Percentiles rank a stretch among this genome's conserved stretches.
These are phyloP conservation scores for Podospora appendiculata DNA, from an alignment of 495 filamentous ascomycete genomes.

Conservation along the genomic window DNA sequence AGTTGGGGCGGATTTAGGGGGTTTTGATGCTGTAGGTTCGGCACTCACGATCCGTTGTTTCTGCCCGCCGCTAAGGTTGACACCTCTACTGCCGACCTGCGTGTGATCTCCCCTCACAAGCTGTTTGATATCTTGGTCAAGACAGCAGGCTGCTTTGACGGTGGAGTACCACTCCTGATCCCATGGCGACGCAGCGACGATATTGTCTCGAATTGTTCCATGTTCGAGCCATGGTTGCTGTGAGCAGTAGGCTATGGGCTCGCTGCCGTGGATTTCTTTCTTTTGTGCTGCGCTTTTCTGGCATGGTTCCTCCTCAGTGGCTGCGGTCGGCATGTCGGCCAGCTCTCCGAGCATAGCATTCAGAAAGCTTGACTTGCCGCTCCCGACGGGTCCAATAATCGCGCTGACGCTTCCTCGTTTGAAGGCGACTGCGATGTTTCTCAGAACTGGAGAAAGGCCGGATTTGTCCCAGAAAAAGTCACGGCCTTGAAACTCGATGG, in stretches of 20 bases:
- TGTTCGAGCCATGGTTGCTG: conserved; percentile 32
- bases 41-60: conserved; percentile 42
- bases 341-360: conserved; percentile 24
- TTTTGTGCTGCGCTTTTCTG: too few species aligned
- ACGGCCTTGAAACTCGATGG: neutral
- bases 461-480: neutral
- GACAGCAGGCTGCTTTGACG: conserved; percentile 49
- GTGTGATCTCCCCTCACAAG: conserved; percentile 49
- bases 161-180: conserved; percentile 51
- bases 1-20: too few species aligned
- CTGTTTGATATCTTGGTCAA: conserved; percentile 43
- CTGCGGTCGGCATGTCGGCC: too few species aligned
- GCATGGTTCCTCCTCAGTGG: too few species aligned
- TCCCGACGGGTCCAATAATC: conserved; percentile 26
- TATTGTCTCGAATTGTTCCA: conserved; percentile 23
- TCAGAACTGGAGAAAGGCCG: neutral
- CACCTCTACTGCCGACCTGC: conserved; percentile 52
- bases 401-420: conserved; percentile 1
- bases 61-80: conserved; percentile 56
- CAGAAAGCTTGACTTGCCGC: conserved; percentile 27
- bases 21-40: too few species aligned
- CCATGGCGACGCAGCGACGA: conserved; percentile 35
- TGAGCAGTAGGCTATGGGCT: conserved; percentile 20
- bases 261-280: too few species aligned
- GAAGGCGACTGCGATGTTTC: neutral